Conservation (phyloP, 2,329 filamentous ascomycete species). For the Fonsecaea nubica region DNA sequence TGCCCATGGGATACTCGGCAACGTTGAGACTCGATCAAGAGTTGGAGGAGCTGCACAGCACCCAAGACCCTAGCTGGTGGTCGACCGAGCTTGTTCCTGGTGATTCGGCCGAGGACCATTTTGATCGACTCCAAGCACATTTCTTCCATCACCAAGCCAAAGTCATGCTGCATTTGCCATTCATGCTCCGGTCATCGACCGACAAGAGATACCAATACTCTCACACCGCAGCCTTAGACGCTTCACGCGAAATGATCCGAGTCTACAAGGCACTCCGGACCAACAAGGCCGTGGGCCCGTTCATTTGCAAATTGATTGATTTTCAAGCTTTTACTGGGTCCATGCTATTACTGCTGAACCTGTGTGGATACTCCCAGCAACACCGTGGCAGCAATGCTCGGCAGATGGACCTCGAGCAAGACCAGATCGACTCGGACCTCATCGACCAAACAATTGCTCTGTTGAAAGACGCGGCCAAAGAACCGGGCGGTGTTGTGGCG, state of each 20-base stretch:
- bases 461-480: constrained; percentile 44
- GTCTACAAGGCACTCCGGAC: constrained; percentile 49
- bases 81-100: constrained; percentile 38
- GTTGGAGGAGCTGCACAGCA: constrained; percentile 44
- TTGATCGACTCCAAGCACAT: constrained; percentile 47
- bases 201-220: constrained; percentile 51
- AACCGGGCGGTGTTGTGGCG: constrained; percentile 52
- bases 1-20: constrained; percentile 46
- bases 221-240: constrained; percentile 49
- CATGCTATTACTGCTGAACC: constrained; percentile 53
- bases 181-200: constrained; percentile 50
- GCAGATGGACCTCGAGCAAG: constrained; percentile 42
- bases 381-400: constrained; percentile 34
- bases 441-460: constrained; percentile 45
- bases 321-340: constrained; percentile 57
- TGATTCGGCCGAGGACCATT: constrained; percentile 42
- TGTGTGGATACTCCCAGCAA: constrained; percentile 48
- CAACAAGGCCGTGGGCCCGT: constrained; percentile 41
- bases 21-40: constrained; percentile 53
- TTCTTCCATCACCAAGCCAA: constrained; percentile 50
- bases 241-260: constrained; percentile 50
- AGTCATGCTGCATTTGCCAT: constrained; percentile 55
- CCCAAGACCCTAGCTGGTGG: constrained; percentile 45
- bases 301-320: constrained; percentile 56
- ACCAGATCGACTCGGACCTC: constrained; percentile 48